Percentiles rank a stretch among this genome's conserved stretches.
phyloP scores from a whole-genome alignment of 352 stramenopile genomes.

The Phytophthora palmivora region DNA sequence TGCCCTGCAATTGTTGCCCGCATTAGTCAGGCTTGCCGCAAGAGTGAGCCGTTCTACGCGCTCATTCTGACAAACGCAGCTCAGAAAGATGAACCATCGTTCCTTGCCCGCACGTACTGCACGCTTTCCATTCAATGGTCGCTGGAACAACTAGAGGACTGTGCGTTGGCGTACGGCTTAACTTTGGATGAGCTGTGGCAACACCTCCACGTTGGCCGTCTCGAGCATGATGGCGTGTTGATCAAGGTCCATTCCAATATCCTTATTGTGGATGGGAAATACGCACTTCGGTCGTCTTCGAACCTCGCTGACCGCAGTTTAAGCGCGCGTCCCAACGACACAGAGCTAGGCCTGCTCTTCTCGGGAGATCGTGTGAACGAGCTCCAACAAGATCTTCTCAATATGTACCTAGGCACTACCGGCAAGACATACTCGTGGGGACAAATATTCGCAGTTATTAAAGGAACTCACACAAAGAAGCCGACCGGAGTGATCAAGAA shows the following conservation, averaged over 20 bases:
- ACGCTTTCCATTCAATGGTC: conserved; percentile 83
- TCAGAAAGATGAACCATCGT: conserved; percentile 82
- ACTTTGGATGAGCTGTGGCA: conserved; percentile 43
- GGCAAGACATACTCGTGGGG: conserved; percentile 41
- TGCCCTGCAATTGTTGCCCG: conserved; percentile 66
- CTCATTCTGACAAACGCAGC: conserved; percentile 78
- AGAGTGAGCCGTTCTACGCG: conserved; percentile 54
- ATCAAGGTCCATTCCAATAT: conserved; percentile 88
- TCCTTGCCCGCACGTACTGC: conserved; percentile 79
- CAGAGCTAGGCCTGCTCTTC: conserved; percentile 73
- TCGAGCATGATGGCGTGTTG: conserved; percentile 55
- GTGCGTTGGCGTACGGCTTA: conserved; percentile 54
- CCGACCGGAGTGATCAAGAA: conserved; percentile 54
- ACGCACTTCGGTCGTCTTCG: conserved; percentile 74
- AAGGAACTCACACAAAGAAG: conserved; percentile 14
- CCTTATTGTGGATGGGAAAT: conserved; percentile 74
- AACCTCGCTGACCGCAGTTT: conserved; percentile 82
- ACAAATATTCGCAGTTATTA: conserved; percentile 19
- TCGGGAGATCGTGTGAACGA: conserved; percentile 43
- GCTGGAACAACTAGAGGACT: conserved; percentile 69
- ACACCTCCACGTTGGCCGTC: conserved; percentile 57
- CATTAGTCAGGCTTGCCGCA: conserved; percentile 47
- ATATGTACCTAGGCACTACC: conserved; percentile 67
- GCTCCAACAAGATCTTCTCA: conserved; percentile 71
- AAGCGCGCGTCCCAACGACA: conserved; percentile 72